Evolutionary conservation across 2,329 filamentous ascomycete genomes (phyloP), one percentile per base, ranked within the genome.

Genomic region (Aaosphaeria arxii): DNA sequence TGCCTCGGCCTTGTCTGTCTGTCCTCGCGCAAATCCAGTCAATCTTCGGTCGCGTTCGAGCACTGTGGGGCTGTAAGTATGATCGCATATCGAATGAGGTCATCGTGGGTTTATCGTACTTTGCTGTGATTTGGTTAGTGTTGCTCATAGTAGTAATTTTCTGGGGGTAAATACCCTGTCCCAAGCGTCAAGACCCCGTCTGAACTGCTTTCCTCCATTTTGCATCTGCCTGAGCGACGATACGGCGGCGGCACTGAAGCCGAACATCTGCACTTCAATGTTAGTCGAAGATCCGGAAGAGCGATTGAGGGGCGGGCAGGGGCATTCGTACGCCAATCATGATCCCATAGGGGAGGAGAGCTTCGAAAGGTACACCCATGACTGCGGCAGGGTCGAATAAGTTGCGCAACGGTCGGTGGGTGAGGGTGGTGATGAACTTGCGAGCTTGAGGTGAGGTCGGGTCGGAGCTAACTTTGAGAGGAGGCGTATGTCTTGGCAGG

Each of bases 351-450:
- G 83, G 83, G 60, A 86, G 64, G 57, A 86, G 70, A 56, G 83
- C 78, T 73, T 86, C 83, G 68, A 86, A 86, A 40, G 83, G 83
- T 53, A 86, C 80, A 70, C 81, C 82, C 83, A 85, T 85, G 56
- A 55, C 75, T 67, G 63, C 59, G 54, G 58, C 17, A 24, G 17
- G 17, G 17, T 24, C 17, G 51, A 48, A 63, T 61, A 52, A 52
- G 30, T 17, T 42, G 48, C n/a, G 24, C 5, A 6, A 36, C n/a
- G 6, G 40, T 54, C 48, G 50, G 52, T 45, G 42, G 47, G 55
- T 54, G 50, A 49, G 51, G 53, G 47, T 44, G 48, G 29, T 45
- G 40, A 39, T 36, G 33, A 36, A n/a, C 9, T 36, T 36, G 9
- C 17, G 46, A 45, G 42, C 42, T 29, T 44, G 52, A 46, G 44